Evolutionary conservation across 2,329 filamentous ascomycete species (phyloP).

Genomic region (Teratosphaeria nubilosa): DNA sequence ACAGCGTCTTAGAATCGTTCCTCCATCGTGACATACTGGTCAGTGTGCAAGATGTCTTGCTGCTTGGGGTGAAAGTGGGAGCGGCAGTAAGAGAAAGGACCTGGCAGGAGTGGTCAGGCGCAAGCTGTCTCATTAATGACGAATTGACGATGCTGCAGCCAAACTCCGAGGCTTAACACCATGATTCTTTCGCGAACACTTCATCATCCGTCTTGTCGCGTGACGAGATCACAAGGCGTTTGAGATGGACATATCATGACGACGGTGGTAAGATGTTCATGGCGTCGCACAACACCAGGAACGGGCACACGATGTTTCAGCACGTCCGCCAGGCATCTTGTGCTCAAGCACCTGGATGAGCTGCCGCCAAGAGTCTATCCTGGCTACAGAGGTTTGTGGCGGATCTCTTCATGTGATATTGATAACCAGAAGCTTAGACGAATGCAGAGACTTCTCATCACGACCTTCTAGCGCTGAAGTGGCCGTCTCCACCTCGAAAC

Average conservation of each 20-base stretch:
- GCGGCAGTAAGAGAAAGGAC: slow-evolving; percentile 2
- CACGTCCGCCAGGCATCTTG: slow-evolving; percentile 33
- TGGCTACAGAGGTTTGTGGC: slow-evolving; percentile 53
- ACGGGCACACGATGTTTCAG: slow-evolving; percentile 37
- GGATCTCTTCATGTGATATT: slow-evolving; percentile 58
- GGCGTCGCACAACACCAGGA: background rate
- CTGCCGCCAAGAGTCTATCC: slow-evolving; percentile 51
- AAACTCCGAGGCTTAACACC: background rate
- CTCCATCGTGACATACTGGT: background rate
- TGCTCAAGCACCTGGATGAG: slow-evolving; percentile 42
- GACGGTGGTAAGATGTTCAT: background rate
- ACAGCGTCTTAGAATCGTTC: background rate
- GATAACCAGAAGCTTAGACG: slow-evolving; percentile 12
- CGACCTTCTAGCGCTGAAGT: slow-evolving; percentile 55
- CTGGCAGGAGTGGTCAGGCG: background rate
- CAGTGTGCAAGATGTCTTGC: background rate
- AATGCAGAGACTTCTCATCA: slow-evolving; percentile 44
- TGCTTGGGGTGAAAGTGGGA: background rate
- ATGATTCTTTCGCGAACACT: background rate
- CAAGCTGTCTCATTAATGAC: background rate
- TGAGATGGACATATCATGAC: slow-evolving; percentile 1
- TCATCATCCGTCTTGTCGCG: background rate
- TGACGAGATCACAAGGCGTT: background rate
- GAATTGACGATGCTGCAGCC: background rate
- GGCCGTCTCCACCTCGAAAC: slow-evolving; percentile 59